These are phyloP conservation scores for Penicillium crystallinum DNA, from an alignment of 495 filamentous ascomycete species.

Conservation along the genomic window DNA sequence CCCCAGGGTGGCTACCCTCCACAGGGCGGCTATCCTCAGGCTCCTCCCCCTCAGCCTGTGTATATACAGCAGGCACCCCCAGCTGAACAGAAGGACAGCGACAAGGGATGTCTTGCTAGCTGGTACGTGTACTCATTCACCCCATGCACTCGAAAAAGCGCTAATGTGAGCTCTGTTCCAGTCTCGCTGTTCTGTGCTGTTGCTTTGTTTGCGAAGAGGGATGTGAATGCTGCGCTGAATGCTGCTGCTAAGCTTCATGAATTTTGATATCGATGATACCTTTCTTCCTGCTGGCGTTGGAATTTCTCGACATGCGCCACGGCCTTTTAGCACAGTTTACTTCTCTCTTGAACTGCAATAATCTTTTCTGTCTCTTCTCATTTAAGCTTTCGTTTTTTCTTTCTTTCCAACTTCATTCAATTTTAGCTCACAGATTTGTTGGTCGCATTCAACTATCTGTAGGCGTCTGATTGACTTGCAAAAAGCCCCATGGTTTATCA, in stretches of 20 bases:
- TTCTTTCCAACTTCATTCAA: not conserved
- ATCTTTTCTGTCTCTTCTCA: not conserved
- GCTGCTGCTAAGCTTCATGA: constrained; percentile 43
- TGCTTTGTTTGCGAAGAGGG: constrained; percentile 75
- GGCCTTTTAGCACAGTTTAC: constrained; percentile 2
- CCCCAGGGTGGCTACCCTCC: constrained; percentile 15
- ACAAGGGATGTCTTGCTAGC: constrained; percentile 56
- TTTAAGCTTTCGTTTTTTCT: not conserved
- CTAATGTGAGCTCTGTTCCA: constrained; percentile 18
- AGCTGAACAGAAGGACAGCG: constrained; percentile 38
- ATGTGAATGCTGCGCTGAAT: constrained; percentile 72
- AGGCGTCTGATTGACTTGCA: not conserved
- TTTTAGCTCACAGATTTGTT: not conserved
- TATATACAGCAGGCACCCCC: constrained; percentile 30
- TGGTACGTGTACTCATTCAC: constrained; percentile 39
- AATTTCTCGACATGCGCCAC: constrained; percentile 4
- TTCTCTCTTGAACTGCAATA: constrained; percentile 5
- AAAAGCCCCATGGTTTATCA: not conserved
- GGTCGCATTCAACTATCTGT: not conserved
- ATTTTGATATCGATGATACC: constrained; percentile 15
- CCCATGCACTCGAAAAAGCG: not conserved
- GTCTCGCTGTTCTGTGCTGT: constrained; percentile 68
- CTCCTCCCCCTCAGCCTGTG: constrained; percentile 21
- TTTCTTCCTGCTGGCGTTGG: constrained; percentile 24
- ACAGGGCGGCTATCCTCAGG: constrained; percentile 8